These are phyloP conservation scores for Zygosaccharomyces pseudobailii DNA, from an alignment of 1,139 yeast species.

Conservation along the genomic window DNA sequence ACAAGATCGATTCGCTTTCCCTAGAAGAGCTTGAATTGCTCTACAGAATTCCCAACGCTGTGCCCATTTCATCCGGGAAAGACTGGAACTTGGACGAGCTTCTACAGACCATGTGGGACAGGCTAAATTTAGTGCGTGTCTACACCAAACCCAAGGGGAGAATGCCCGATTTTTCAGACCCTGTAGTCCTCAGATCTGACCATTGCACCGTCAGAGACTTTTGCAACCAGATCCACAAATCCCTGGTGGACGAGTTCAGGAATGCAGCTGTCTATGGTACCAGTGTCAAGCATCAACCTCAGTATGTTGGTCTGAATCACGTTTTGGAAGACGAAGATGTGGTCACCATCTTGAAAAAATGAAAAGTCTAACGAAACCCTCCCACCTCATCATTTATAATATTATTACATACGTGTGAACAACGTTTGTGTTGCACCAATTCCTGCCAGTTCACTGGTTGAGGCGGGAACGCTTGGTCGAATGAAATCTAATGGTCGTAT, in stretches of 20 bases:
- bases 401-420: background rate
- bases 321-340: conserved; percentile 91
- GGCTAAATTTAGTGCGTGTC: conserved; percentile 83
- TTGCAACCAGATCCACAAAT: conserved; percentile 93
- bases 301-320: conserved; percentile 84
- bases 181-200: conserved; percentile 81
- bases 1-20: conserved; percentile 92
- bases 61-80: conserved; percentile 90
- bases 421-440: background rate
- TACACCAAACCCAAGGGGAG: conserved; percentile 96
- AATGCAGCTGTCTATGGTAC: conserved; percentile 88
- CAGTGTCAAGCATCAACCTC: conserved; percentile 98
- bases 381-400: background rate
- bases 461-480: background rate
- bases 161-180: conserved; percentile 89
- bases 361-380: conserved; percentile 7
- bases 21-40: conserved; percentile 86
- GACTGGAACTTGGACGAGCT: conserved; percentile 97
- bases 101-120: conserved; percentile 91
- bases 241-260: conserved; percentile 87
- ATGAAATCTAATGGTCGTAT: background rate
- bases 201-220: conserved; percentile 89
- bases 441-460: background rate
- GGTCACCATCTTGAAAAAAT: conserved; percentile 84
- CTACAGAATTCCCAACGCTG: conserved; percentile 91